A percentile compares a stretch with the other conserved stretches of the same genome.
Conservation (phyloP, 192 early-diverging fungal species). For the Umbelopsis vinacea region DNA sequence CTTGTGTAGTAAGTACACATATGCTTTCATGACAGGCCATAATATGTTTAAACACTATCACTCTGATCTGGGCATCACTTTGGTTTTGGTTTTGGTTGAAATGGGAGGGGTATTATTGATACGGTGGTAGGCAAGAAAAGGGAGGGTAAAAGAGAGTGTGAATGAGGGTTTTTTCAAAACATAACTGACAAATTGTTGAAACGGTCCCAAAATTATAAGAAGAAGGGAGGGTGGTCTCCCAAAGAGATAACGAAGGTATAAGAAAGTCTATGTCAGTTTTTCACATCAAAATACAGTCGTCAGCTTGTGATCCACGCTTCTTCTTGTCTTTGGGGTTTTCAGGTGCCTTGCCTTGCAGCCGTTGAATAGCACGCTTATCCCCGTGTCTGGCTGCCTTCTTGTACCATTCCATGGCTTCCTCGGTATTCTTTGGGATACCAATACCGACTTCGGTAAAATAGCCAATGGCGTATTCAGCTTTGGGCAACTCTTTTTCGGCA, state of each 20-base stretch:
- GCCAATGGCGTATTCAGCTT: slow-evolving; percentile 66
- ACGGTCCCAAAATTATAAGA: no score
- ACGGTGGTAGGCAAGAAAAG: no score
- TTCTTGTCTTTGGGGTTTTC: slow-evolving; percentile 44
- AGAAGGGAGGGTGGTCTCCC: no score
- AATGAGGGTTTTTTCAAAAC: no score
- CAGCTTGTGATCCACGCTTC: slow-evolving; percentile 40
- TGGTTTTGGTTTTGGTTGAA: no score
- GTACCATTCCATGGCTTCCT: slow-evolving; percentile 60
- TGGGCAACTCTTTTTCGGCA: slow-evolving; percentile 56
- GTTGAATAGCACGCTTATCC: slow-evolving; percentile 55
- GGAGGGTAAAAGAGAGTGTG: no score
- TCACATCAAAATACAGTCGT: slow-evolving; percentile 51
- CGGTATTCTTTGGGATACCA: slow-evolving; percentile 53
- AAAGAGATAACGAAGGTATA: no score
- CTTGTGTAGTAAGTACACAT: no score
- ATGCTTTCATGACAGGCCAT: no score
- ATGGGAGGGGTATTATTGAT: no score
- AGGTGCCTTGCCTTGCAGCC: slow-evolving; percentile 48
- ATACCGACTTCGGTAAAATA: slow-evolving; percentile 67
- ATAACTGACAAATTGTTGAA: no score
- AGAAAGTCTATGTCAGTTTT: background rate
- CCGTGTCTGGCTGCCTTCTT: slow-evolving; percentile 65
- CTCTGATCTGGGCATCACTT: no score
- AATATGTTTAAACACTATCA: background rate